Evolutionary conservation across 371 early-diverging fungal species (phyloP), one percentile per base, ranked within the genome.

Genomic region (Mucor saturninus): DNA sequence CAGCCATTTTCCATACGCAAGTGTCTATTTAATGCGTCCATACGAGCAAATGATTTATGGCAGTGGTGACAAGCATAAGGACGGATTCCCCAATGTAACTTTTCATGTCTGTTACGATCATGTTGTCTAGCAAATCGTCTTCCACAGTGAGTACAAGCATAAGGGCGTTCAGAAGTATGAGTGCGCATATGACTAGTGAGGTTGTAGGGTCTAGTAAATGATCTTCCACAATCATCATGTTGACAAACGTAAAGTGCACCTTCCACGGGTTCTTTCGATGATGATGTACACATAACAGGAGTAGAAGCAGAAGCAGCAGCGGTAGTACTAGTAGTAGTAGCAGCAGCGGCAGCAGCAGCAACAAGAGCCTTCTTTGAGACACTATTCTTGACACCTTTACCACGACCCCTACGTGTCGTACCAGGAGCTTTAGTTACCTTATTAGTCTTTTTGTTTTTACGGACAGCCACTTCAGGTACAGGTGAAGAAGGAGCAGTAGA

Each of bases 151-250:
- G 69, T 60, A 31, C 78, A 81, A 46, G 71, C 65, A 68, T 88
- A 92, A 4, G 92, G 92, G 31, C 88, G 80, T 72, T 91, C 91
- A 11, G 93, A 91, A 35, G 93, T 92, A 71, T 96, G 96, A 32
- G 92, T 92, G 35, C 95, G 90, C 77, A 91, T 72, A 66, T 96
- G 96, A n/a, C 90, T 89, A 49, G 83, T 88, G 10, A 91, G 74
- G 59, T 90, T 91, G 59, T 89, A 91, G 21, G 80, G 85, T 13
- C 90, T 77, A 31, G 89, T 83, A 63, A 91, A 92, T 14, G 81
- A 80, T 71, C 83, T 85, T 35, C 72, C 80, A 75, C 92, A 92
- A 2, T 82, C 87, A 10, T 81, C 83, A 49, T 72, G 72, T 30
- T 64, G 62, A 56, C 75, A 75, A 43, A 68, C 50, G 30, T 50